phyloP scores from a whole-genome alignment of 805 yeast genomes.

The Maudiozyma bulderi region DNA sequence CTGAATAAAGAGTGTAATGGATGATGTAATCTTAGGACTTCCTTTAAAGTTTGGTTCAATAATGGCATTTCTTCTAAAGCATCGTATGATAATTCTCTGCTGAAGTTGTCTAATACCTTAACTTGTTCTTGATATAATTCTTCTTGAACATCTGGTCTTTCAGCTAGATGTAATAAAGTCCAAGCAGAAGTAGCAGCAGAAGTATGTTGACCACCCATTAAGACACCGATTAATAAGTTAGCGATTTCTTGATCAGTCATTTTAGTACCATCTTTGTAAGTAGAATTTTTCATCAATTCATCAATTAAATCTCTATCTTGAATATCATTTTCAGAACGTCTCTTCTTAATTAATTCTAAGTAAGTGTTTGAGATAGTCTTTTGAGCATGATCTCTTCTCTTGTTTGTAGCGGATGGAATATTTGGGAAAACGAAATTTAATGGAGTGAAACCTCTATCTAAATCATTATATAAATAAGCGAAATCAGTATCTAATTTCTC shows the following conservation, averaged over 20 bases:
- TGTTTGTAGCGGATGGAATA: constrained; percentile 79
- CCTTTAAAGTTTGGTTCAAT: constrained; percentile 76
- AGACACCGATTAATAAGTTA: constrained; percentile 82
- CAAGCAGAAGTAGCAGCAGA: constrained; percentile 94
- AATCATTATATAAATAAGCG: constrained; percentile 78
- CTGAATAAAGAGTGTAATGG: constrained; percentile 95
- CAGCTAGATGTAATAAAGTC: constrained; percentile 86
- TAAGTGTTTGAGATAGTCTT: constrained; percentile 70
- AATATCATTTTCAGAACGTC: constrained; percentile 70
- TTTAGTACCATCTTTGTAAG: constrained; percentile 85
- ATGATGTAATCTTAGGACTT: constrained; percentile 90
- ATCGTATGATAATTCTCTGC: constrained; percentile 65
- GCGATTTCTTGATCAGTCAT: constrained; percentile 97
- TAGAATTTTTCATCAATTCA: constrained; percentile 67
- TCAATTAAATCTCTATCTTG: constrained; percentile 85
- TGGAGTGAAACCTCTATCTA: constrained; percentile 95
- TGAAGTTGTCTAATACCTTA: constrained; percentile 46
- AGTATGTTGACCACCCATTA: constrained; percentile 99
- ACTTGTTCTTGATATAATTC: constrained; percentile 68
- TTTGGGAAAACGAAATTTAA: constrained; percentile 91
- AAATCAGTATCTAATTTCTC: constrained; percentile 69
- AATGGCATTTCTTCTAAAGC: constrained; percentile 73
- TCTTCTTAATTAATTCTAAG: constrained; percentile 60
- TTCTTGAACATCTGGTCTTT: constrained; percentile 75
- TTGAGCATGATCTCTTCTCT: constrained; percentile 83